Percentiles rank a stretch among this genome's conserved stretches.
Conservation (phyloP, 2,329 filamentous ascomycete species). For the Cladosporium sp. region DNA sequence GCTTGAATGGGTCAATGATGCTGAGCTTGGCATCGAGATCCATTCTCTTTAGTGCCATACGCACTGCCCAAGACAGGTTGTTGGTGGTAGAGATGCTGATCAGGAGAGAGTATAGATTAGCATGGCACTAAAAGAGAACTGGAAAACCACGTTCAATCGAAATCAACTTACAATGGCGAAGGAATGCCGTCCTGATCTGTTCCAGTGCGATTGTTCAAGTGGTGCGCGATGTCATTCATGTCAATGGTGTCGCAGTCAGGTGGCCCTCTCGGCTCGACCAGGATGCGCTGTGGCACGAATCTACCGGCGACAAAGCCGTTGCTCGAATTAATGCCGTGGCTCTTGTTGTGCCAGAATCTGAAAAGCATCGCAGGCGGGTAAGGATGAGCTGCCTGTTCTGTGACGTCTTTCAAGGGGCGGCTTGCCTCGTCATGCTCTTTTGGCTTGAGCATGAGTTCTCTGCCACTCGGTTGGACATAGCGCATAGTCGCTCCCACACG, state of each 20-base stretch:
- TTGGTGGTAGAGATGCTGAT: background rate
- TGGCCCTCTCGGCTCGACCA: background rate
- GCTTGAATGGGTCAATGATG: slow-evolving; percentile 1
- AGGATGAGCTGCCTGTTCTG: background rate
- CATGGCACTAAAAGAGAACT: too few species aligned
- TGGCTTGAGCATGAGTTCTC: background rate
- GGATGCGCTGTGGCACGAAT: background rate
- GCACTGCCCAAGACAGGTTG: background rate
- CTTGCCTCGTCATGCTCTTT: background rate
- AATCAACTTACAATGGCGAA: background rate
- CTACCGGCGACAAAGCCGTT: background rate
- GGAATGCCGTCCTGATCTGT: background rate
- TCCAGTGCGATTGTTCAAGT: slow-evolving; percentile 1
- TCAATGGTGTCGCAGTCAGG: background rate
- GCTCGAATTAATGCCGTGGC: background rate
- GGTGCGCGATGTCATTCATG: background rate
- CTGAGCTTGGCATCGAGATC: background rate
- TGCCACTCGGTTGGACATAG: background rate
- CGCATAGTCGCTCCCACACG: background rate
- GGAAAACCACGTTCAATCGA: too few species aligned
- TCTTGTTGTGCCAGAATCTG: background rate
- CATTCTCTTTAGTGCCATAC: background rate
- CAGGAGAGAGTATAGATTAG: background rate
- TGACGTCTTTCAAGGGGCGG: background rate
- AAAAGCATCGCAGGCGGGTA: background rate